These are phyloP conservation scores for Cytospora chrysosperma DNA, from an alignment of 2,329 filamentous ascomycete genomes.

Conservation along the genomic window DNA sequence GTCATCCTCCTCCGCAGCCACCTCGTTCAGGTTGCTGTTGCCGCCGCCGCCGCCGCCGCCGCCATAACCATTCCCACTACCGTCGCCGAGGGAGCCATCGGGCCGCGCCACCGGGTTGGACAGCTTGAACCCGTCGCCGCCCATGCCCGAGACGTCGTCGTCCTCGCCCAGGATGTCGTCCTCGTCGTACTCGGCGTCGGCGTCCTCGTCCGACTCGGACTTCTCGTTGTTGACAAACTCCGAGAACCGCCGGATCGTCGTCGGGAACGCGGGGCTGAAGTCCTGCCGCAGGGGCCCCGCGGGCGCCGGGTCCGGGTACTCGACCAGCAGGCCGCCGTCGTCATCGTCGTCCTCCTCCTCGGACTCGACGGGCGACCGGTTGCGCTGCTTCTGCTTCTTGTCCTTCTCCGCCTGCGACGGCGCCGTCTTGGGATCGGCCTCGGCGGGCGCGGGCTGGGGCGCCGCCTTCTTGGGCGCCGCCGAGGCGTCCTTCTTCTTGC, in stretches of 20 bases:
- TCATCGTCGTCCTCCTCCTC: constrained; percentile 42
- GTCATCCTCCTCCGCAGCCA: constrained; percentile 25
- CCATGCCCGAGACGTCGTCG: constrained; percentile 40
- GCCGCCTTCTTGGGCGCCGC: constrained; percentile 30
- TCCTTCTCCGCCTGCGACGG: constrained; percentile 35
- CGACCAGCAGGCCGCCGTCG: constrained; percentile 57
- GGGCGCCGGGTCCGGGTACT: constrained; percentile 55
- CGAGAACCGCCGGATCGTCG: constrained; percentile 48
- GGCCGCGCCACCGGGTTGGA: constrained; percentile 51
- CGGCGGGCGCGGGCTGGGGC: constrained; percentile 25
- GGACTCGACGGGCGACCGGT: constrained; percentile 13
- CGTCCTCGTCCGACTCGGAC: constrained; percentile 44
- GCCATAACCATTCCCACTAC: constrained; percentile 30
- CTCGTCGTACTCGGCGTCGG: constrained; percentile 47
- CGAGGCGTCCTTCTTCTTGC: constrained; percentile 14
- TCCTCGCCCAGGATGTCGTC: constrained; percentile 31
- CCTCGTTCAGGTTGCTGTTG: constrained; percentile 20
- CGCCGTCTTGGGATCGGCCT: constrained; percentile 30
- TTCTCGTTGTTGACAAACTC: constrained; percentile 46
- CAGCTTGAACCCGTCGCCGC: constrained; percentile 47
- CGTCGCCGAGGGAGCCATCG: constrained; percentile 13
- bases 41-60: constrained; percentile 33
- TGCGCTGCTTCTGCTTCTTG: constrained; percentile 25
- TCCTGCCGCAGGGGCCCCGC: constrained; percentile 31
- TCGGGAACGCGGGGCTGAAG: constrained; percentile 51